A percentile compares a stretch with the other conserved stretches of the same genome.
Conservation (phyloP, 2,329 filamentous ascomycete species). For the Botrytis fabae region DNA sequence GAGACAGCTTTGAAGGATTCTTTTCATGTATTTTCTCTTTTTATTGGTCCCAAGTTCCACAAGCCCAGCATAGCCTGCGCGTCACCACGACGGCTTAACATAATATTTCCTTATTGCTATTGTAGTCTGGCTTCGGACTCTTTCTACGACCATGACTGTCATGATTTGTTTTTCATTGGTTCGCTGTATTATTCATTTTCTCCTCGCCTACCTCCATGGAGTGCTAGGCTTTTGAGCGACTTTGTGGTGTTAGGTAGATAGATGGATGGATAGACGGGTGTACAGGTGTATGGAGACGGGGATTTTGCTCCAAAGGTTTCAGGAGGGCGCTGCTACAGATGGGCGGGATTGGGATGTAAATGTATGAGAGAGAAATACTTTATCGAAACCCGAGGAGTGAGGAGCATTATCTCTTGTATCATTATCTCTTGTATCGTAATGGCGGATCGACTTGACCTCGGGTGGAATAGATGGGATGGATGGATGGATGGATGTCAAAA, state of each 20-base stretch:
- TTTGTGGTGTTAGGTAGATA: constrained; percentile 7
- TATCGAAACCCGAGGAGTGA: not conserved
- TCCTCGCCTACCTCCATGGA: not conserved
- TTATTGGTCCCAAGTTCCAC: not conserved
- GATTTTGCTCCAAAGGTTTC: not conserved
- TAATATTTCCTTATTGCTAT: constrained; percentile 11
- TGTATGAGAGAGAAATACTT: not conserved
- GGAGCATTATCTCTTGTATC: not conserved
- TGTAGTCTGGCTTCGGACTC: constrained; percentile 5
- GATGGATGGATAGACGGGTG: not conserved
- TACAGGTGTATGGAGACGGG: not conserved
- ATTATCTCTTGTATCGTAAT: not conserved
- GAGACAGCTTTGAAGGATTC: constrained; percentile 19
- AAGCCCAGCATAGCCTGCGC: constrained; percentile 7
- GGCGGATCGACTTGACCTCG: not conserved
- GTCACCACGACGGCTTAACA: constrained; percentile 14
- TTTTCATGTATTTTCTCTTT: constrained; percentile 23
- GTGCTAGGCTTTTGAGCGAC: not conserved
- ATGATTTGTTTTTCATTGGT: constrained; percentile 14
- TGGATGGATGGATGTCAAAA: constrained; percentile 7
- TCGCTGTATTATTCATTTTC: constrained; percentile 16
- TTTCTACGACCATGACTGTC: constrained; percentile 22
- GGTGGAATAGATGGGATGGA: not conserved
- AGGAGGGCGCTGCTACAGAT: not conserved
- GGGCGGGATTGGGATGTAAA: not conserved